Base-by-base conservation (phyloP, 768 basidiomycete genomes). In the Hypholoma sublateritium region DNA sequence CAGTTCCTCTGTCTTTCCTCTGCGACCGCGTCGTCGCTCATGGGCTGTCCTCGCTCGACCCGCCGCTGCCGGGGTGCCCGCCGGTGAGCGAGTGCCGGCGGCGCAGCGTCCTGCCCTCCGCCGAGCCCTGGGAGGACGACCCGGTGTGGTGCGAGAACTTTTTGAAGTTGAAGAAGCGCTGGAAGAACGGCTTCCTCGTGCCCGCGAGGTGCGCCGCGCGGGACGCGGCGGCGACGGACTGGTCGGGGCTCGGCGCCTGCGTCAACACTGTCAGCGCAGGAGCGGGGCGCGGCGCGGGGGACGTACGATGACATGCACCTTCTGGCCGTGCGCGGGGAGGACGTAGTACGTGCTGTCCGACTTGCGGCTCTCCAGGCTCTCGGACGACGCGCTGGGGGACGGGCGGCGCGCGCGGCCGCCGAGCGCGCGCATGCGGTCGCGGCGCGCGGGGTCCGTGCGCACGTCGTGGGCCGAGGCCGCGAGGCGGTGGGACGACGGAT, bases 311-410 rank as follows among this genome's bases (percentile, higher is more conserved):
- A 88, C 79, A 67, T 86, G 87, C 55, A 89, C 81, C 63, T 89
- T 91, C 66, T 88, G 87, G n/a, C 86, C 85, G 11, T 82, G 80
- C 11, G 80, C 77, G 3, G 87, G 87, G 39, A 88, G 77, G 60
- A 89, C 82, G 66, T 89, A 90, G 74, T 89, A 91, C 3, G 88
- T 90, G 66, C 86, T 83, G 19, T 81, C 86, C 4, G 87, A 87
- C 36, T 80, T 80, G 13, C 77, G 70, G 64, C 82, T 87, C 32
- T 67, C 74, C 14, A 79, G 67, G 43, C 77, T 78, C 16, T 75
- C 75, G 17, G 72, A 71, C 13, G 76, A 75, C 19, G 66, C 69
- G 49, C 67, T 68, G 6, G 61, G 70, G 43, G 61, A 55, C 45
- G 58, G 28, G 6, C 9, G 61, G 50, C 55, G 64, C 57, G 56